These are phyloP conservation scores for Podospora tetraspora DNA, from an alignment of 495 filamentous ascomycete genomes.

Conservation along the genomic window DNA sequence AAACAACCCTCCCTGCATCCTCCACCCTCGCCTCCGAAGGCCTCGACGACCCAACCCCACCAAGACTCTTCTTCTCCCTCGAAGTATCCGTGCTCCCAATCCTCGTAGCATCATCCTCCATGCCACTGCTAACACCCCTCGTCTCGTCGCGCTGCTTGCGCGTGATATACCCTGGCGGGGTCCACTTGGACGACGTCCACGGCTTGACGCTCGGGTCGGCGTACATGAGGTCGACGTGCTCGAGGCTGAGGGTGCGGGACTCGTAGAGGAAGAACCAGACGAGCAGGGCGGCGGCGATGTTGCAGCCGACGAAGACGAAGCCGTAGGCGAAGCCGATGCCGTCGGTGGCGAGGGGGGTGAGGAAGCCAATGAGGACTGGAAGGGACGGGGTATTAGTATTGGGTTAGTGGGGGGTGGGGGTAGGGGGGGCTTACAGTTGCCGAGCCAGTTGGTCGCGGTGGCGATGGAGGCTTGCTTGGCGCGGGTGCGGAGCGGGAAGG, in stretches of 20 bases:
- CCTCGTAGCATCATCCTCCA: slow-evolving; percentile 4
- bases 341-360: slow-evolving; percentile 68
- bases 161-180: slow-evolving; percentile 41
- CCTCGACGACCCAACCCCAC: not conserved
- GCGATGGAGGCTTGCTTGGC: slow-evolving; percentile 65
- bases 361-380: slow-evolving; percentile 67
- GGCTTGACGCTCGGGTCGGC: slow-evolving; percentile 54
- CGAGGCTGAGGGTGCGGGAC: slow-evolving; percentile 59
- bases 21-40: not conserved
- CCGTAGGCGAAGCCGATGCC: slow-evolving; percentile 71
- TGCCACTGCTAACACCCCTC: not conserved
- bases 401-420: not conserved
- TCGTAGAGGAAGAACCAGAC: slow-evolving; percentile 80
- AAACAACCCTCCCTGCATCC: slow-evolving; percentile 3
- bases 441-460: slow-evolving; percentile 74
- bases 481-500: slow-evolving; percentile 69
- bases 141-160: slow-evolving; percentile 24
- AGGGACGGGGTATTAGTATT: not conserved
- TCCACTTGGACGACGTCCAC: slow-evolving; percentile 60
- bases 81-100: not conserved
- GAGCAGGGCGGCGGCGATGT: slow-evolving; percentile 55
- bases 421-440: slow-evolving; percentile 52
- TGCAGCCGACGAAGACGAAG: slow-evolving; percentile 73
- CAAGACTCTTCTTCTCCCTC: slow-evolving; percentile 4
- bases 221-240: slow-evolving; percentile 76